A percentile compares a stretch with the other conserved stretches of the same genome.
Conservation (phyloP, 306 rosid genomes). For the Castanea sativa region DNA sequence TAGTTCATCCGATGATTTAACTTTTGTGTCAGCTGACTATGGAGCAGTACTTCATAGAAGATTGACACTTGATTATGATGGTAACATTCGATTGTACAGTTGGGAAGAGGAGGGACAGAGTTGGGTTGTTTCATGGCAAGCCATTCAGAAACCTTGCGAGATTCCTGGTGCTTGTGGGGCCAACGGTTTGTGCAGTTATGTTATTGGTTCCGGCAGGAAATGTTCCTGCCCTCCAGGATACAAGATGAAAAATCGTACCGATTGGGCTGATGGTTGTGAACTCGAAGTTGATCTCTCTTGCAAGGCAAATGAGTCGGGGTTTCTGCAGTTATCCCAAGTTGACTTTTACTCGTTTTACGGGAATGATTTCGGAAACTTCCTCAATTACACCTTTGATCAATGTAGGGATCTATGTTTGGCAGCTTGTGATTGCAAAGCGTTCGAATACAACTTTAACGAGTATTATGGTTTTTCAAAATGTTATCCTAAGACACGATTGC, state of each 20-base stretch:
- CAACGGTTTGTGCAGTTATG: slow-evolving; percentile 17
- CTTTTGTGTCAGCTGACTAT: slow-evolving; percentile 21
- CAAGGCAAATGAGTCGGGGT: slow-evolving; percentile 7
- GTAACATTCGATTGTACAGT: slow-evolving; percentile 33
- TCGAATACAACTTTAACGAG: neutral
- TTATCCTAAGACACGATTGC: slow-evolving; percentile 21
- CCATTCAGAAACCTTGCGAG: neutral
- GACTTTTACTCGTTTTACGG: slow-evolving; percentile 25
- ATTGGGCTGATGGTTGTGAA: slow-evolving; percentile 47
- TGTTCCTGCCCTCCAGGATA: slow-evolving; percentile 31
- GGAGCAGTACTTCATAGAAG: slow-evolving; percentile 26
- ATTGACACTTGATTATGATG: slow-evolving; percentile 31
- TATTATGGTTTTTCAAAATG: neutral
- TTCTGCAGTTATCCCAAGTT: neutral
- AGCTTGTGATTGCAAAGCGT: slow-evolving; percentile 17
- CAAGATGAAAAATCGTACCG: slow-evolving; percentile 5
- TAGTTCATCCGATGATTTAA: slow-evolving; percentile 14
- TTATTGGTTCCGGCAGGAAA: slow-evolving; percentile 15
- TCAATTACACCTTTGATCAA: neutral
- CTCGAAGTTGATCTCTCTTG: slow-evolving; percentile 28
- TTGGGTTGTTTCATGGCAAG: slow-evolving; percentile 40
- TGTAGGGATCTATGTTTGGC: slow-evolving; percentile 31
- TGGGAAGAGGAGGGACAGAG: neutral
- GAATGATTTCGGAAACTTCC: slow-evolving; percentile 1
- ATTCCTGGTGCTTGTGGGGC: slow-evolving; percentile 41